Evolutionary conservation across 768 basidiomycete genomes (phyloP), one percentile per base, ranked within the genome.

Genomic region (Mycena amicta): DNA sequence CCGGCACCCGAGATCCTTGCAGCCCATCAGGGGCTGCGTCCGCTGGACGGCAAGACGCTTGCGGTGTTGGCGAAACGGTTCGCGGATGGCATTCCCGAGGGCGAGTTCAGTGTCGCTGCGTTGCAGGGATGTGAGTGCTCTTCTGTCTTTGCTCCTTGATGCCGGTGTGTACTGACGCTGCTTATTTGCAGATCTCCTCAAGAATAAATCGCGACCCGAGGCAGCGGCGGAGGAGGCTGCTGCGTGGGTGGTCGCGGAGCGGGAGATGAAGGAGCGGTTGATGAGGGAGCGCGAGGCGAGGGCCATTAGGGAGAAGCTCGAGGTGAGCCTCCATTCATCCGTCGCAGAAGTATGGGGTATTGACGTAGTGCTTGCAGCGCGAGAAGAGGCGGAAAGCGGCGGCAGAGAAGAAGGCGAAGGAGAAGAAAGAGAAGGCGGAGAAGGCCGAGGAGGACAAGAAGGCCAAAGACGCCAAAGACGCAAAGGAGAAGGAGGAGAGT

Each of bases 41-140:
- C 89, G 11, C 77, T 93, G 59, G 85, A 87, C 67, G 83, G 80
- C 54, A 75, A 75, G 65, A 86, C 83, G 57, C 78, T 93, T 25
- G 85, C 83, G 26, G 66, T 72, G n/a, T 77, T 95, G 16, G 92
- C 92, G 11, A 85, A 89, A 75, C 67, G 77, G 57, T 95, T 95
- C 67, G 90, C 92, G 3, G 89, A 91, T 61, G 77, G 84, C 23
- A 85, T 95, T 22, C 92, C 94, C 0, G 89, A 93, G 33, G 87
- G 89, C 39, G 89, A 91, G 75, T 92, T 95, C 68, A 91, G 90
- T 67, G 90, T 95, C 54, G 93, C 94, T 20, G 89, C 92, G 56
- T 77, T 97, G 53, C 93, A 95, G 75, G 93, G 92, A 71, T 94
- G 90, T 91, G 71, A 83, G 90, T 86, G 31, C 67, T 23, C 53